Conservation (phyloP, 768 basidiomycete genomes). For the Auriscalpium vulgare region DNA sequence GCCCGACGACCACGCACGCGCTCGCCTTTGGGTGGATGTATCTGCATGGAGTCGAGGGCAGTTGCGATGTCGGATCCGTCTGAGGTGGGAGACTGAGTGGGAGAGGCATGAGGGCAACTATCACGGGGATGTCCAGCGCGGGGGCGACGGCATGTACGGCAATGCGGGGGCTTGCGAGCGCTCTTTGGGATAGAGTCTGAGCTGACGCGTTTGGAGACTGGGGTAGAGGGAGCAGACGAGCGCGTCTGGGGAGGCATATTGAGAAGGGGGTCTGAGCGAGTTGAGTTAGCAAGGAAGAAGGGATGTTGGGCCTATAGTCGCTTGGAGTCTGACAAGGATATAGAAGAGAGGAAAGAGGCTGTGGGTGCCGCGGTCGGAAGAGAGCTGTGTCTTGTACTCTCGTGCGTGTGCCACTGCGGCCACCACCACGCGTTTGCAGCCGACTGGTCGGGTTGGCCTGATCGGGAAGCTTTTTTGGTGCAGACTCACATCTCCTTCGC, state of each 20-base stretch:
- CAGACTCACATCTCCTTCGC: background rate
- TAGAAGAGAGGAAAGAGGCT: too few species aligned
- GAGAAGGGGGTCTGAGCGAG: background rate
- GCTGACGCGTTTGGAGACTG: constrained; percentile 1
- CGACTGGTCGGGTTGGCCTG: too few species aligned
- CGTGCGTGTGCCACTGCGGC: too few species aligned
- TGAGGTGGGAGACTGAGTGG: background rate
- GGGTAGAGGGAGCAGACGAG: constrained; percentile 2
- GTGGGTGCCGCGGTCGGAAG: too few species aligned
- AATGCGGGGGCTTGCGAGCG: constrained; percentile 45
- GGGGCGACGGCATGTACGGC: constrained; percentile 49
- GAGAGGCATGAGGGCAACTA: constrained; percentile 40
- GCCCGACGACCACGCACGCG: constrained; percentile 20
- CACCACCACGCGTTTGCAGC: too few species aligned
- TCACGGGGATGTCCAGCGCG: constrained; percentile 56
- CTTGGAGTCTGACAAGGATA: too few species aligned
- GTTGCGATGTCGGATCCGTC: constrained; percentile 1
- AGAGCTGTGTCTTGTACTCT: too few species aligned
- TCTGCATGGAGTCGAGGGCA: constrained; percentile 8
- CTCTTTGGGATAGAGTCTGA: constrained; percentile 22
- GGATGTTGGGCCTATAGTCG: too few species aligned
- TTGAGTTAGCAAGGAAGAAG: too few species aligned
- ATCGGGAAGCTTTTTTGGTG: background rate
- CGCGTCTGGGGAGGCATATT: constrained; percentile 10
- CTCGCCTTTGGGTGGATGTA: constrained; percentile 8